Conservation (phyloP, 2,329 filamentous ascomycete genomes). For the Ophiostoma himal-ulmi region DNA sequence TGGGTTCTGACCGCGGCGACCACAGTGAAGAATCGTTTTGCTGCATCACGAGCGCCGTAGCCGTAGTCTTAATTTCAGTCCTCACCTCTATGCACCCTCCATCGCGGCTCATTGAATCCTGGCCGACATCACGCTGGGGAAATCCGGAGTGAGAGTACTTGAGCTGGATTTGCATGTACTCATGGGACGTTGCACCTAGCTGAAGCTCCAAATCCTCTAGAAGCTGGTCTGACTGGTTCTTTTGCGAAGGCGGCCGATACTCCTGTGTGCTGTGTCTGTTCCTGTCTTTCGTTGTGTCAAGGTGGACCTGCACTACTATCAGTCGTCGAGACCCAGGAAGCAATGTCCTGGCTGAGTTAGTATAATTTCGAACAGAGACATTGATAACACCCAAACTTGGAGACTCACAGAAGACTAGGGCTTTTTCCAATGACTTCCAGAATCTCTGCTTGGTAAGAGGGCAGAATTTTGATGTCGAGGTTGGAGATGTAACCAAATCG, state of each 20-base stretch:
- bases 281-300: constrained; percentile 30
- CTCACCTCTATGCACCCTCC: constrained; percentile 37
- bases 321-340: constrained; percentile 41
- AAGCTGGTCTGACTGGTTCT: constrained; percentile 47
- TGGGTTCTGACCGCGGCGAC: constrained; percentile 41
- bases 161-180: constrained; percentile 48
- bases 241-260: constrained; percentile 15
- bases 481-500: constrained; percentile 47
- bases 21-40: constrained; percentile 46
- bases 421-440: constrained; percentile 45
- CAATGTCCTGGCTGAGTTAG: constrained; percentile 26
- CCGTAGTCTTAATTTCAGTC: constrained; percentile 50
- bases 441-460: constrained; percentile 38
- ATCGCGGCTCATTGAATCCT: constrained; percentile 14
- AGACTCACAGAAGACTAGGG: constrained; percentile 37
- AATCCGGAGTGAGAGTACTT: constrained; percentile 55
- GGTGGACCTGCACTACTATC: constrained; percentile 43
- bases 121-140: constrained; percentile 30
- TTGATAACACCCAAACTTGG: background rate
- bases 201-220: constrained; percentile 55
- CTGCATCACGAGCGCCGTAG: constrained; percentile 45
- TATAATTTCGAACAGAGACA: background rate
- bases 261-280: constrained; percentile 27
- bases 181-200: constrained; percentile 44
- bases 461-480: constrained; percentile 42